Percentiles rank a stretch among this genome's conserved stretches.
These are phyloP conservation scores for Sarocladium strictum DNA, from an alignment of 2,329 filamentous ascomycete species.

Conservation along the genomic window DNA sequence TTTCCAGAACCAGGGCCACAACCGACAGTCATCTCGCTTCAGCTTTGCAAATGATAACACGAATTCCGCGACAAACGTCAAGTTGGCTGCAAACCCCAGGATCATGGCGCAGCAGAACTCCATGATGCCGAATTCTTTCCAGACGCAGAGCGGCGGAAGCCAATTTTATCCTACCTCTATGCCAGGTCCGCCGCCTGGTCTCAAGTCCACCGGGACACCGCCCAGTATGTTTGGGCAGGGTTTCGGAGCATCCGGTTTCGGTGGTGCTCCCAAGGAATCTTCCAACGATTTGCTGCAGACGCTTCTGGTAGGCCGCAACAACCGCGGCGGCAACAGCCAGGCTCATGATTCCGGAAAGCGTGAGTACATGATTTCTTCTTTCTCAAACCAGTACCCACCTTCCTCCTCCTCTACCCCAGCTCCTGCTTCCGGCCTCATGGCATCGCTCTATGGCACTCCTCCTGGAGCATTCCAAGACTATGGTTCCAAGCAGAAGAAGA, in stretches of 20 bases:
- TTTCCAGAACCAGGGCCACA: constrained; percentile 60
- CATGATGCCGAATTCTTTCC: constrained; percentile 71
- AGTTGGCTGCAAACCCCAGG: constrained; percentile 71
- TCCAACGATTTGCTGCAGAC: constrained; percentile 66
- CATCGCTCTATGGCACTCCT: constrained; percentile 84
- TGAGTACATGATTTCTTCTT: constrained; percentile 96
- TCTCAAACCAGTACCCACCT: constrained; percentile 79
- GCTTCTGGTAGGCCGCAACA: constrained; percentile 62
- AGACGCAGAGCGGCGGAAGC: constrained; percentile 48
- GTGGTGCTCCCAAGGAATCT: constrained; percentile 63
- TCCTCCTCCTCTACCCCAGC: constrained; percentile 76
- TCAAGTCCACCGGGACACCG: constrained; percentile 92
- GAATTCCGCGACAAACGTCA: constrained; percentile 48
- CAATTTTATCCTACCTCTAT: constrained; percentile 82
- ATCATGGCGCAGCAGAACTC: constrained; percentile 78
- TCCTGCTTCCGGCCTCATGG: constrained; percentile 86
- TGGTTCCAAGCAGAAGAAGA: constrained; percentile 98
- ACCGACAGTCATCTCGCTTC: constrained; percentile 79
- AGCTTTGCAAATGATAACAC: constrained; percentile 76
- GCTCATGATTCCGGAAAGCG: constrained; percentile 86
- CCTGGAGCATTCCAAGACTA: constrained; percentile 84
- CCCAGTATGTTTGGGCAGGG: constrained; percentile 90
- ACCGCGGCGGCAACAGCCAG: constrained; percentile 58
- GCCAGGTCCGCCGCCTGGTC: constrained; percentile 85
- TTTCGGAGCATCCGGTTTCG: constrained; percentile 70